Evolutionary conservation across 202 grass and related monocot species (phyloP), one percentile per base, ranked within the genome.

Genomic region (Carex sylvatica): DNA sequence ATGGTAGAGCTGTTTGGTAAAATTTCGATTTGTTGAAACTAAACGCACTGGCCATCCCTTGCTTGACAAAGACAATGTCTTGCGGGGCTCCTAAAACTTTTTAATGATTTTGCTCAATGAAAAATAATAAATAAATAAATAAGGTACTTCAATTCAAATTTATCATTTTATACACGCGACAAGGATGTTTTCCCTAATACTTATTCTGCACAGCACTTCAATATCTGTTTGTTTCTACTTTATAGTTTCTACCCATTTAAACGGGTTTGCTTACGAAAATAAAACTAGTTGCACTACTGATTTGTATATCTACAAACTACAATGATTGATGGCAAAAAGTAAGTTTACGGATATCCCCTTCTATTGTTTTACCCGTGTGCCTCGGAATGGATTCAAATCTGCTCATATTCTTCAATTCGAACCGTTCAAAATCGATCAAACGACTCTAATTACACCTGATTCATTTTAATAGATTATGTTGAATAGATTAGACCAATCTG

Each of bases 161-260:
- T 53, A 15, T 16, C 46, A 74, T 47, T 26, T 74, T 74, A 31
- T 52, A 54, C 47, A 54, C 71, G 71, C 44, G 2, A 74, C 71
- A 74, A 18, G 24, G 71, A 74, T 74, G 71, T 74, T 74, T 74
- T 54, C 47, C 47, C 23, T 74, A 18, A 31, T 23, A 31, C 13
- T 74, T 30, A 18, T 74, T 30, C 23, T 74, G 44, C 20, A 23
- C 44, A 52, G 22, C 20, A 46, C 70, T 53, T 74, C 42, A 14
- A 15, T 73, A 4, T 74, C 33, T 22, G 38, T 47, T 71, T 71
- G n/a, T 71, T 71, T 71, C 19, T 71, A 24, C 68, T 28, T 28
- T 28, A 0, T 26, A 26, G n/a, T 71, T 71, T 71, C 19, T 71
- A 24, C 68, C n/a, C 36, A 0, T 13, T n/a, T 0, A 24, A 49